Evolutionary conservation across 225 moss, liverwort and hornwort genomes (phyloP).

Genomic region (Marchantia polymorpha): DNA sequence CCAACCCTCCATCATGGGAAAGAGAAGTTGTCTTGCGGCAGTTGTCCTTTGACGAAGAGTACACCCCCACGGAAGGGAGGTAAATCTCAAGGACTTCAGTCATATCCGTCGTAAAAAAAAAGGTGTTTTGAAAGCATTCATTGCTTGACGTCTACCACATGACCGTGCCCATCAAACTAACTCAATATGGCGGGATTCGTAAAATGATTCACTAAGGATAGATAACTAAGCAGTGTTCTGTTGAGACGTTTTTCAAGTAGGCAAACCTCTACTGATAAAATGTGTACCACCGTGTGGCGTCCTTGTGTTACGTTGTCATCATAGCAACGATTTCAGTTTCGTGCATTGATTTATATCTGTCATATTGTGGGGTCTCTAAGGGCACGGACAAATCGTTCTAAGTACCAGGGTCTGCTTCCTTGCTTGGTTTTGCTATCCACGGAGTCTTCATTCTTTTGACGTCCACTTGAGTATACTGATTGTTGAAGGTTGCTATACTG

Average conservation of each 20-base stretch:
- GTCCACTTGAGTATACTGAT: no score
- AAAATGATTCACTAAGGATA: neutral
- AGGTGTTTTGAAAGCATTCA: neutral
- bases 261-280: neutral
- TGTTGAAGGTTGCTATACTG: no score
- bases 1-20: constrained; percentile 39
- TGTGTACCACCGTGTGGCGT: neutral
- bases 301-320: neutral
- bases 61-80: neutral
- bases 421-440: neutral
- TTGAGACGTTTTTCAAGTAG: neutral
- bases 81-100: neutral
- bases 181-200: neutral
- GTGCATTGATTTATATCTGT: neutral
- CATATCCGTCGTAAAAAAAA: neutral
- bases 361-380: neutral
- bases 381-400: neutral
- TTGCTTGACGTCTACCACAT: neutral
- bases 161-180: neutral
- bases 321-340: neutral
- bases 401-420: neutral
- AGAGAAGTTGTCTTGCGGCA: constrained; percentile 47
- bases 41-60: constrained; percentile 33
- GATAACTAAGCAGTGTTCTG: neutral
- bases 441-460: no score